Evolutionary conservation across 345 rosid species (phyloP), one percentile per base, ranked within the genome.

Genomic region (Citropsis articulata): DNA sequence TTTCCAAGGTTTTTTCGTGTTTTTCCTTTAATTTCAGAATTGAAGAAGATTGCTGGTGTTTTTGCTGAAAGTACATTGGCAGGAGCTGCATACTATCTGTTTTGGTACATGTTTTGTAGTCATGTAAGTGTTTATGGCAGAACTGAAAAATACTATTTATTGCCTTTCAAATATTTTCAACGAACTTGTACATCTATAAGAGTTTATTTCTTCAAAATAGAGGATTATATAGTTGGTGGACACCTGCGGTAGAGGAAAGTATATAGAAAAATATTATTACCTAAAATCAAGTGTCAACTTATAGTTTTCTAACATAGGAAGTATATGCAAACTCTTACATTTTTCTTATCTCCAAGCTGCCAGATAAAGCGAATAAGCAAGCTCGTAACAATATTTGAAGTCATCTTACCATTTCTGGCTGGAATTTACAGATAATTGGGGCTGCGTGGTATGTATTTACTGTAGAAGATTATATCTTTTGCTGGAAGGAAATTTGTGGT

Each of bases 31-130:
- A 91, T 86, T 67, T 94, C 98, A 45, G 97, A 92, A 71, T 87
- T 94, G 66, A 92, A 94, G 78, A 94, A 91, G 87, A 83, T 91
- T 13, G 96, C 93, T 0, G 98, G 97, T 40, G 95, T 83, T 60
- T 92, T 94, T 56, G 98, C 97, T 50, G 97, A 94, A 56, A 88
- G 96, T 27, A 95, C 94, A 68, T 86, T 90, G 91, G 87, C 89
- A 56, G 96, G 96, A 72, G 97, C 96, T 30, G 96, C 96, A 10
- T 92, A 94, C 80, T 94, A 94, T 76, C 85, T 94, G 59, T 91
- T 94, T 6, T 94, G 98, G 98, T 94, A 92, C 86, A 56, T 94
- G 88, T 92, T 92, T 76, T 90, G 94, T 27, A 91, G 98, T 75
- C 98, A 94, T 83, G 98, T 92, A 81, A 88, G 98, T 79, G 9